Base-by-base conservation (phyloP, 345 rosid species). In the Lepidium sativum region DNA sequence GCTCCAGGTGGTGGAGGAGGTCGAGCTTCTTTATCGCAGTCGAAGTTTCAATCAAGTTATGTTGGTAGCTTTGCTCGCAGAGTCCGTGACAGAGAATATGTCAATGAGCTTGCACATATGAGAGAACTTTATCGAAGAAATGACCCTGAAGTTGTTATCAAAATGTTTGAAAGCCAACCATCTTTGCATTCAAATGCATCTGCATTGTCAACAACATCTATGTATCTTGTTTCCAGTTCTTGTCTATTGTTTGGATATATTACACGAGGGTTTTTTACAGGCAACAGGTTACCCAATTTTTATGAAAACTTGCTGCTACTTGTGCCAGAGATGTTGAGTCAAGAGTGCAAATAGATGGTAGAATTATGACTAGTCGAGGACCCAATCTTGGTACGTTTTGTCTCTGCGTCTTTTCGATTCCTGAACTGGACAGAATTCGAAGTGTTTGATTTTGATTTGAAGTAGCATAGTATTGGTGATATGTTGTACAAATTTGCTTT, bases 271-370 rank as follows among this genome's bases (percentile, higher is more conserved):
- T 49, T 48, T n/a, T 8, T 11, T 53, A 41, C 79, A 90, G 99
- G 99, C 99, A 11, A 94, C 99, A 14, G 85, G 96, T 74, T 77
- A 84, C 65, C 99, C 97, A 0, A 69, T 84, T 33, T 88, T 88
- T 54, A 88, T 90, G 99, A 73, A 87, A 90, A 75, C 76, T 90
- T 61, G 74, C 84, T 59, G 76, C 71, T 50, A 74, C 91, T 43
- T 80, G 65, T 56, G 92, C 88, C 10, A 73, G 60, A 32, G 80
- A 95, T 39, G 91, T 82, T 18, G 96, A 88, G 68, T 90, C 96
- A 48, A 86, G n/a, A 69, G 99, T 94, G 42, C 85, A 88, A 58
- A 78, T 71, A 58, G 99, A 94, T 73, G 92, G 92, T 9, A 72
- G 74, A 43, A 82, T 77, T 32, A 80, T 94, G 38, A 90, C 97